Conservation (phyloP, 805 yeast genomes). For the Ogataea salicorniae region DNA sequence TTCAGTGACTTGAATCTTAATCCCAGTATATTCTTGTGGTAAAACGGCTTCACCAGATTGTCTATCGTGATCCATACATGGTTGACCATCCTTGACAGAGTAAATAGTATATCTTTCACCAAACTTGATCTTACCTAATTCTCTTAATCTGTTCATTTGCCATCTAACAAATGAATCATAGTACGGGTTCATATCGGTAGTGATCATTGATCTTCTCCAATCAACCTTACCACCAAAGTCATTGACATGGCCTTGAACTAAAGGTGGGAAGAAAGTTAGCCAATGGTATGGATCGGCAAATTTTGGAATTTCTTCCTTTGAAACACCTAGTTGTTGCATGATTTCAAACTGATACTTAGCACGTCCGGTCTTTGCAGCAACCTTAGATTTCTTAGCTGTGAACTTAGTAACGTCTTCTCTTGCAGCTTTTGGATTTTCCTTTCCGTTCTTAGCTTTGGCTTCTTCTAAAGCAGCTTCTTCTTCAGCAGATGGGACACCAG, state of each 20-base stretch:
- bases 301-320: conserved; percentile 73
- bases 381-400: conserved; percentile 89
- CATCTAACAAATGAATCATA: conserved; percentile 93
- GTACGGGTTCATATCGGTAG: conserved; percentile 93
- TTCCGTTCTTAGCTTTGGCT: conserved; percentile 23
- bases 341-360: conserved; percentile 94
- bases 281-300: conserved; percentile 92
- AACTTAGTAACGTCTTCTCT: conserved; percentile 85
- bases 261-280: conserved; percentile 88
- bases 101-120: conserved; percentile 98
- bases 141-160: conserved; percentile 89
- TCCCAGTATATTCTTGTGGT: conserved; percentile 94
- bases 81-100: conserved; percentile 97
- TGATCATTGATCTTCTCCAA: conserved; percentile 95
- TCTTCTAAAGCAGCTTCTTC: conserved; percentile 41
- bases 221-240: conserved; percentile 89
- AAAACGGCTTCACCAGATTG: conserved; percentile 93
- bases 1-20: conserved; percentile 72
- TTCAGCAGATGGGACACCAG: conserved; percentile 58
- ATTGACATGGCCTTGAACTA: conserved; percentile 75
- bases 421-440: conserved; percentile 33
- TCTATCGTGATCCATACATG: conserved; percentile 99
- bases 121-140: conserved; percentile 85
- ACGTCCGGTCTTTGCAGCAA: conserved; percentile 88
- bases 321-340: conserved; percentile 89